Percentiles rank a stretch among this genome's conserved stretches.
Conservation (phyloP, 2,329 filamentous ascomycete species). For the Fusarium drepaniforme region DNA sequence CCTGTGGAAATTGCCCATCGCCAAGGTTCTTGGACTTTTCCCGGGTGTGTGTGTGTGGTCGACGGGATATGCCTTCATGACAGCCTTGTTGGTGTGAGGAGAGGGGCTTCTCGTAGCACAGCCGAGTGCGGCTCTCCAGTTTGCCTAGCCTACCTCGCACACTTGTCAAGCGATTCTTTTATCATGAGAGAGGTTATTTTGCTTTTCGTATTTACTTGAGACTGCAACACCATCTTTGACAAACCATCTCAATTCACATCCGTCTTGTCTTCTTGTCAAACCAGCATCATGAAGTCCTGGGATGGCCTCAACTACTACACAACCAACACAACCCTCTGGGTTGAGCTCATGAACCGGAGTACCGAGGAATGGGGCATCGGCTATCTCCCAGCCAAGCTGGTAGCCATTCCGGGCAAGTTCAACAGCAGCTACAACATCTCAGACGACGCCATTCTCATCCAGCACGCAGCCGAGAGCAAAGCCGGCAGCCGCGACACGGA, state of each 20-base stretch:
- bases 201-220: not conserved
- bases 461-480: constrained; percentile 1
- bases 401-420: constrained; percentile 12
- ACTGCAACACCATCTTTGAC: not conserved
- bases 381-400: constrained; percentile 16
- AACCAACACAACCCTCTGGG: constrained; percentile 14
- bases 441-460: constrained; percentile 12
- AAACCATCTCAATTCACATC: not conserved
- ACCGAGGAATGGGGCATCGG: constrained; percentile 23
- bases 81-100: not conserved
- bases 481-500: not conserved
- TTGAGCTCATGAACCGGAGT: constrained; percentile 24
- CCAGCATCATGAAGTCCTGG: constrained; percentile 19
- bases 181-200: not conserved
- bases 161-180: not conserved
- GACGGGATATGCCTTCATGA: constrained; percentile 1
- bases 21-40: not conserved
- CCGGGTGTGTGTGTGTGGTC: not conserved
- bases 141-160: not conserved
- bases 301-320: constrained; percentile 16
- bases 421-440: constrained; percentile 11
- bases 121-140: not conserved
- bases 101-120: not conserved
- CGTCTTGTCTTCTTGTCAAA: not conserved
- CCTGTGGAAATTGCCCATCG: not conserved